phyloP scores from a whole-genome alignment of 176 grass and related monocot genomes.

The Triticum monococcum region DNA sequence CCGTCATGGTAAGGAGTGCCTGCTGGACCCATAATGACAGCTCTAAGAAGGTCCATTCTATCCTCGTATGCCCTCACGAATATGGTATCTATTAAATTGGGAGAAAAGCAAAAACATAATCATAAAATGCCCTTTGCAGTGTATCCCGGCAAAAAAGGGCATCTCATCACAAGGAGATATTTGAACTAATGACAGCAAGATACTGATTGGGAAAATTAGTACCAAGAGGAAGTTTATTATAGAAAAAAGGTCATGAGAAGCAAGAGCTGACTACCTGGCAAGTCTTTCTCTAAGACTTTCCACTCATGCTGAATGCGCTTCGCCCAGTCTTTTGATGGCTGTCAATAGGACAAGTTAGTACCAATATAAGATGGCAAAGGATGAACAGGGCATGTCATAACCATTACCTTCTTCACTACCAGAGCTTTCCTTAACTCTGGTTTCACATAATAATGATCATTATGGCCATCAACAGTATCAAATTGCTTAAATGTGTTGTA shows the following conservation, averaged over 20 bases:
- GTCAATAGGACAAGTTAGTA: slow-evolving; percentile 33
- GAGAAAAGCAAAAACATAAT: slow-evolving; percentile 35
- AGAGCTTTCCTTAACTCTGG: slow-evolving; percentile 38
- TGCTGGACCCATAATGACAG: slow-evolving; percentile 76
- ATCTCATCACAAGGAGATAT: neutral
- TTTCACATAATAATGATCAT: slow-evolving; percentile 66
- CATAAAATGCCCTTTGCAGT: neutral
- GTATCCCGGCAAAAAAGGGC: neutral
- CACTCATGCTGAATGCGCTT: slow-evolving; percentile 80
- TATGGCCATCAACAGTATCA: slow-evolving; percentile 64
- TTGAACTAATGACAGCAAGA: slow-evolving; percentile 2
- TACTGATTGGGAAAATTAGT: neutral
- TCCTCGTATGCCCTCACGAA: slow-evolving; percentile 82
- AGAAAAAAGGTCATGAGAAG: slow-evolving; percentile 12
- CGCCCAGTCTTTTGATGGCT: slow-evolving; percentile 80
- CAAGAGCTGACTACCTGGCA: slow-evolving; percentile 57
- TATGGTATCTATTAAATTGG: slow-evolving; percentile 66
- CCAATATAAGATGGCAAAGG: neutral
- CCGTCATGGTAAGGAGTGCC: slow-evolving; percentile 93
- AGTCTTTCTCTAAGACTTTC: slow-evolving; percentile 79
- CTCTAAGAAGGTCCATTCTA: slow-evolving; percentile 92
- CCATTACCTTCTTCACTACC: slow-evolving; percentile 43
- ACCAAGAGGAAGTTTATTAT: neutral
- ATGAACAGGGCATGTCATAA: slow-evolving; percentile 6
- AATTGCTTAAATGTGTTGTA: slow-evolving; percentile 75